Evolutionary conservation across 1,284 basidiomycete genomes (phyloP), one percentile per base, ranked within the genome.

Genomic region (Inonotus obliquus): DNA sequence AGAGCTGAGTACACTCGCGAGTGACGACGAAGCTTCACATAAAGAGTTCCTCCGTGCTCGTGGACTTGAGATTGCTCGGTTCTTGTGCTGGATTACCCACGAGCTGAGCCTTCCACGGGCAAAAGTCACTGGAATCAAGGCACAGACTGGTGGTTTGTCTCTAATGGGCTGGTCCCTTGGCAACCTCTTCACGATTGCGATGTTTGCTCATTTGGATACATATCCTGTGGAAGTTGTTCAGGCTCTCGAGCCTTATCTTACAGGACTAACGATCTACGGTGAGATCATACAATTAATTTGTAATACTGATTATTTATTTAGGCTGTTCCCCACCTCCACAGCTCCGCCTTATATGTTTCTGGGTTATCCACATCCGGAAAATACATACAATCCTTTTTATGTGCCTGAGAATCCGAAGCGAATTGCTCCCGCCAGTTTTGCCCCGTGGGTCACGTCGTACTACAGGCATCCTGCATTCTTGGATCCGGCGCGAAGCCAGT

Each of bases 1-100:
- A 21, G 69, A 70, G 29, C 53, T 70, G 9, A 41, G 61, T 1
- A 54, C 49, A 7, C 25, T 69, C 5, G 21, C 41, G 29, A 54
- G 53, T 4, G 37, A 58, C 1, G 60, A 63, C n/a, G 35, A 41
- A 25, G 65, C 52, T 10, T 48, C 23, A 3, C 66, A 67, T 54
- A 37, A 45, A 17, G 47, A 41, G 5, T 61, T 63, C 39, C 51
- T 68, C 6, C 51, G 57, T 14, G 49, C 21, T 17, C 57, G 65
- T 7, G 66, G 62, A 1, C 51, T 60, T 3, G 65, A 67, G 54
- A 38, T 66, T 23, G 60, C 60, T 6, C 19, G 21, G 17, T 67
- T 67, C 63, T 29, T 67, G 10, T 38, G 29, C 23, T 64, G 53
- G 56, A 11, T 63, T 27, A 57, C 61, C 23, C 45, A 45, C 23